phyloP scores from a whole-genome alignment of 2,329 filamentous ascomycete genomes.

The Xylariaceae sp. region DNA sequence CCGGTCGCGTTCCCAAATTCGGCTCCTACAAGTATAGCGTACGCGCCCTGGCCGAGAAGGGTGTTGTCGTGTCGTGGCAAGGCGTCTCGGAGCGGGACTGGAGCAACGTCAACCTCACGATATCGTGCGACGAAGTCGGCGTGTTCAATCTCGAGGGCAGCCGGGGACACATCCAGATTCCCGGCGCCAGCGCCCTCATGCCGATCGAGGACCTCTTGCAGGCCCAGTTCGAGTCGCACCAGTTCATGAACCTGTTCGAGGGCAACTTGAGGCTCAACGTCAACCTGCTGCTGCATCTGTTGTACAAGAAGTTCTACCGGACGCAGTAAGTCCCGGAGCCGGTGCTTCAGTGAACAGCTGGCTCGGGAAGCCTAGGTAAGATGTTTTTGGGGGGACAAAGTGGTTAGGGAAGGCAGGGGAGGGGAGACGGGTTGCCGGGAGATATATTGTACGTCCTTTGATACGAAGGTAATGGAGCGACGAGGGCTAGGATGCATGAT shows the following conservation, averaged over 20 bases:
- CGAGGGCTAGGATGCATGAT: constrained; percentile 23
- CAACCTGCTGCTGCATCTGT: constrained; percentile 91
- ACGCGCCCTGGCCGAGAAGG: constrained; percentile 85
- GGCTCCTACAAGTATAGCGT: constrained; percentile 97
- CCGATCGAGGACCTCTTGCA: constrained; percentile 92
- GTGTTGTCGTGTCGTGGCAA: constrained; percentile 89
- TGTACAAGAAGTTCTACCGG: constrained; percentile 98
- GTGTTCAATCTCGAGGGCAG: constrained; percentile 92
- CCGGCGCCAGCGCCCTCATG: constrained; percentile 85
- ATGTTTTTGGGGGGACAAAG: background rate
- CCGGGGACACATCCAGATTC: constrained; percentile 91
- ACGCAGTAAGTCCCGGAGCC: constrained; percentile 53
- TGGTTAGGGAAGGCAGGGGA: background rate
- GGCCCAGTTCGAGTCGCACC: constrained; percentile 95
- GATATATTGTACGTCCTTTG: background rate
- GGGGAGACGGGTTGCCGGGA: too few species aligned
- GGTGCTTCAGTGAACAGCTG: constrained; percentile 4
- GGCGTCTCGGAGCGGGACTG: constrained; percentile 82
- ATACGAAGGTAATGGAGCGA: constrained; percentile 8
- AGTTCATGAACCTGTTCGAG: constrained; percentile 95
- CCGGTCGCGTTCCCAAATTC: constrained; percentile 93
- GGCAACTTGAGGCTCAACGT: constrained; percentile 86
- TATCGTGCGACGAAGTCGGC: constrained; percentile 91
- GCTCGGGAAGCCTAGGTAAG: background rate
- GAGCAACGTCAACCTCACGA: constrained; percentile 91